Evolutionary conservation across 2,329 filamentous ascomycete species (phyloP), one percentile per base, ranked within the genome.

Genomic region (Alternaria triticina): DNA sequence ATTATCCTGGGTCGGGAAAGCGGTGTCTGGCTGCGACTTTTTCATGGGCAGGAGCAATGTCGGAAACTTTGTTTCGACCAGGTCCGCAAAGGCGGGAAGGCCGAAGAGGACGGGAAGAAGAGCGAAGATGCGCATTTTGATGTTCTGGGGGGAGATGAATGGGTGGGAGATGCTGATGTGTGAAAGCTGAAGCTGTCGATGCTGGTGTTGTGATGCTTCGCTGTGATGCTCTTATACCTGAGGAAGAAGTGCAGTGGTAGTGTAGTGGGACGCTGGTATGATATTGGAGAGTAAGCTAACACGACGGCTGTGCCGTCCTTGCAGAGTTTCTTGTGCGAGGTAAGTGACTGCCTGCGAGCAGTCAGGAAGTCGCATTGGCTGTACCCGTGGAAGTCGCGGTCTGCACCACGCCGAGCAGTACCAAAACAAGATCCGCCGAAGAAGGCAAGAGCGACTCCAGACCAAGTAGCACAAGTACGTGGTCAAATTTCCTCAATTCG

Each of bases 31-130:
- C 1, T 54, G 33, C 13, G 60, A 54, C 22, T 67, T 59, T 25
- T 71, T 69, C 43, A 80, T 59, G 1, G 77, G 78, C n/a, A 80
- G 63, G 45, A 80, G 73, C 49, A 80, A 74, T 45, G 76, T 73
- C 4, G 77, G 77, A 12, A 76, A 78, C 25, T 76, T 58, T 9
- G 67, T 64, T 30, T 57, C 55, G 46, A 73, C 25, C 27, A 74
- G 67, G 5, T 52, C 43, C 22, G 70, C 66, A 33, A 66, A 15
- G 33, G 58, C 43, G 10, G 60, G 49, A 33, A 67, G 47, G 20
- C 63, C 58, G 58, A 70, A 72, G 49, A 76, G 51, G 10, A 65
- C 20, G 44, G 73, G 52, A 43, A 72, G 27, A 17, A 79, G 56
- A 46, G 62, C 8, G 15, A 70, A 27, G 44, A 54, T 28, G 49